Evolutionary conservation across 2,329 filamentous ascomycete genomes (phyloP), one percentile per base, ranked within the genome.

Genomic region (Aspergillus sp.): DNA sequence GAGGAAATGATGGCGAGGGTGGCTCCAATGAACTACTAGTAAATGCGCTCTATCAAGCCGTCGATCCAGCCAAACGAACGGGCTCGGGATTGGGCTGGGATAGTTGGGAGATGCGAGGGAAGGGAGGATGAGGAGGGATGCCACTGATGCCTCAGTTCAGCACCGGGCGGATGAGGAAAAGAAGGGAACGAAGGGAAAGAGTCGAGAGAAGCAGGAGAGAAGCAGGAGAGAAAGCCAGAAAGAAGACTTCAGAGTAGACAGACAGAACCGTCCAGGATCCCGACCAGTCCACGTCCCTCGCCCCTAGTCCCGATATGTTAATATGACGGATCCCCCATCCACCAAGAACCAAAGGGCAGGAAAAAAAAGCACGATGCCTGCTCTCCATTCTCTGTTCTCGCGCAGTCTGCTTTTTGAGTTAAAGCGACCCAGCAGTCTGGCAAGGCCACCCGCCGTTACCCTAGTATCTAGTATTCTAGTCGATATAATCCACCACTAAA

Each of bases 271-370:
- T 67, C 66, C 62, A 71, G 65, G 68, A 71, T 72, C 66, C 70
- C 70, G 68, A 69, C 64, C 65, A 66, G 62, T 63, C 65, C 64
- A 67, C 64, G 63, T 66, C 66, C 45, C 63, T 64, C 64, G 68
- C 68, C 70, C 71, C 71, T 74, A 74, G 71, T 74, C 71, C 71
- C 68, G 64, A 74, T 73, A 65, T 67, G 71, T 74, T 70, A 72
- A 73, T 72, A 74, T 74, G 71, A 73, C 71, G 71, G 71, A 72
- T 73, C 69, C 69, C 68, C 65, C 69, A 67, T 63, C 66, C 68
- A 66, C 64, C 60, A 67, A 56, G 65, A 62, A 64, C 60, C 59
- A 62, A 55, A 65, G 60, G 39, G 26, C 32, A 53, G 59, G 61
- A 60, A 61, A 57, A 54, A 36, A 36, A 36, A n/a, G 36, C 34